Evolutionary conservation across 2,329 filamentous ascomycete genomes (phyloP), one percentile per base, ranked within the genome.

Genomic region (Colletotrichum siamense): DNA sequence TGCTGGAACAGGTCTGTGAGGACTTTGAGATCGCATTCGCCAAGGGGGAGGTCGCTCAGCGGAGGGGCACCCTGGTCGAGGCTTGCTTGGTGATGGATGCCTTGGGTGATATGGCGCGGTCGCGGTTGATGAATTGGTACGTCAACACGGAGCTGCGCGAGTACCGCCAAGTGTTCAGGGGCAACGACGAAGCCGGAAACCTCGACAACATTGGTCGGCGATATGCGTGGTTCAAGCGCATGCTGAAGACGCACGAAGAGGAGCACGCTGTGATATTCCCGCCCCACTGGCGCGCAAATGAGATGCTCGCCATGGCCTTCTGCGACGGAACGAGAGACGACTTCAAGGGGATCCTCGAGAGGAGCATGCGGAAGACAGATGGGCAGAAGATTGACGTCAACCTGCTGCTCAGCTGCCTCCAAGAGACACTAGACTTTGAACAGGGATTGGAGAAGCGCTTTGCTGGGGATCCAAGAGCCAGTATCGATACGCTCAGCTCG

Each of bases 1-100:
- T 99, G 75, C 87, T 98, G 73, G 97, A 99, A 87, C 97, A 99
- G 85, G 94, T 99, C n/a, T 99, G 97, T 84, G 97, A 99, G 86
- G 97, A 99, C 85, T 99, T 99, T 83, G 97, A 99, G 88, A 91
- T 98, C 75, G 94, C 95, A 0, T 99, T 99, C 85, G 94, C 96
- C 24, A 98, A 96, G 85, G 93, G 92, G 26, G 96, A 99, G 85
- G 92, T 98, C 16, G 88, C 89, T 5, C 88, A 92, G 73, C 93
- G 93, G 79, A 92, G 92, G 79, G 91, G 89, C 16, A 93, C 94
- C 83, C 89, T 99, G 72, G 89, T 94, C 44, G 97, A 99, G 85
- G 96, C 95, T 1, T 99, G 97, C 83, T 88, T 95, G 78, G 96
- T 99, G 49, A 96, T 98, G 91, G 97, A 99, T 87, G 95, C 97